These are phyloP conservation scores for Arthroderma uncinatum DNA, from an alignment of 2,329 filamentous ascomycete species.

Conservation along the genomic window DNA sequence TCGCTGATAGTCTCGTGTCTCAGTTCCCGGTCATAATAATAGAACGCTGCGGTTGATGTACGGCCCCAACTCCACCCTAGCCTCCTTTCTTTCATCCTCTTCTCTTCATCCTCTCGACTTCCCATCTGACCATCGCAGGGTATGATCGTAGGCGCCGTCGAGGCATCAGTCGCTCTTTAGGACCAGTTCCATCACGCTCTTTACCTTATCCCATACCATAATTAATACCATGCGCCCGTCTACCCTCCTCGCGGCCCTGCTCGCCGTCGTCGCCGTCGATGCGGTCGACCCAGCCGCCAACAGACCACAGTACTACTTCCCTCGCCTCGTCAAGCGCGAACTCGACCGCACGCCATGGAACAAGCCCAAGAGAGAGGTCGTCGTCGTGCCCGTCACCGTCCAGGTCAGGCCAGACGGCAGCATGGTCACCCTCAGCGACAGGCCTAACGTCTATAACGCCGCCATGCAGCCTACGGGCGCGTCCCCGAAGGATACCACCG, in stretches of 20 bases:
- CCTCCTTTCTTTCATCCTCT: too few relatives aligned
- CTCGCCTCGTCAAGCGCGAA: slow-evolving; percentile 23
- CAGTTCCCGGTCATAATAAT: too few relatives aligned
- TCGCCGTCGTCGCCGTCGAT: slow-evolving; percentile 26
- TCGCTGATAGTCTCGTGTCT: too few relatives aligned
- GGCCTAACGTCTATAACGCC: neutral
- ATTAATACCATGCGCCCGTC: slow-evolving; percentile 21
- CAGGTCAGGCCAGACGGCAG: slow-evolving; percentile 9
- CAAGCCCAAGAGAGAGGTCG: slow-evolving; percentile 7
- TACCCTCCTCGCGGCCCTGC: slow-evolving; percentile 21
- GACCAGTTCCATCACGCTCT: too few relatives aligned
- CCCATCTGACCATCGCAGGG: too few relatives aligned
- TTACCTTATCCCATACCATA: neutral
- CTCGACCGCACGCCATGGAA: slow-evolving; percentile 6
- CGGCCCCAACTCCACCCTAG: too few relatives aligned
- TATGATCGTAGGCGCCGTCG: too few relatives aligned
- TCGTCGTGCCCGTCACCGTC: slow-evolving; percentile 14
- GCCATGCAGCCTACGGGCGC: neutral
- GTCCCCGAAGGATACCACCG: too few relatives aligned
- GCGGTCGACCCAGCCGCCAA: slow-evolving; percentile 22
- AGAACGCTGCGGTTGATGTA: too few relatives aligned
- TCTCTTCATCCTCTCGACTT: too few relatives aligned
- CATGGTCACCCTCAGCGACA: neutral
- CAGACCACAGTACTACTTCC: slow-evolving; percentile 28
- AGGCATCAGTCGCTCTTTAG: too few relatives aligned